Evolutionary conservation across 202 grass and related monocot species (phyloP).

Genomic region (Eragrostis tef): DNA sequence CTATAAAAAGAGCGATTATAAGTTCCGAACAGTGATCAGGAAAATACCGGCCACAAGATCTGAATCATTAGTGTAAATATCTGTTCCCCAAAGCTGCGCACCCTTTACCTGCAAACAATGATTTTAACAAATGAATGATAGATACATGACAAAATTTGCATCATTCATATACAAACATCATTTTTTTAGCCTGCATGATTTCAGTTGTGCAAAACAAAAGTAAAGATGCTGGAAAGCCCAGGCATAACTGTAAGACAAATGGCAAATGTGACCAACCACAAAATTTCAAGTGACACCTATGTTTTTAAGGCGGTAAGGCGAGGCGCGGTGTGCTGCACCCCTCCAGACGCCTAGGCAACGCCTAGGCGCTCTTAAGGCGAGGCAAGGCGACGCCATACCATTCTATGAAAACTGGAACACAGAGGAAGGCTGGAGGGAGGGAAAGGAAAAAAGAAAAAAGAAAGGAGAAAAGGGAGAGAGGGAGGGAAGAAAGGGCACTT

Average conservation of each 20-base stretch:
- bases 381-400: too few species aligned
- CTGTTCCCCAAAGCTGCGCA: too few species aligned
- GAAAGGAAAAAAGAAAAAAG: too few species aligned
- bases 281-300: neutral
- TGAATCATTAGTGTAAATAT: conserved; percentile 90
- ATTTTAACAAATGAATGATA: too few species aligned
- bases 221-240: neutral
- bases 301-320: too few species aligned
- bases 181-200: neutral
- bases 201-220: conserved; percentile 8
- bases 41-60: conserved; percentile 94
- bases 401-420: too few species aligned
- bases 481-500: too few species aligned
- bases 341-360: neutral
- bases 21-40: conserved; percentile 31
- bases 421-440: too few species aligned
- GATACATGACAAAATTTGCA: too few species aligned
- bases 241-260: neutral
- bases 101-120: too few species aligned
- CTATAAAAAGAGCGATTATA: neutral
- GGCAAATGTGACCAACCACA: neutral
- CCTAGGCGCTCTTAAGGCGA: conserved; percentile 62
- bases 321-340: too few species aligned
- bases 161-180: neutral
- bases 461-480: too few species aligned